These are phyloP conservation scores for Rubroshorea leprosula DNA, from an alignment of 345 rosid species.

Conservation along the genomic window DNA sequence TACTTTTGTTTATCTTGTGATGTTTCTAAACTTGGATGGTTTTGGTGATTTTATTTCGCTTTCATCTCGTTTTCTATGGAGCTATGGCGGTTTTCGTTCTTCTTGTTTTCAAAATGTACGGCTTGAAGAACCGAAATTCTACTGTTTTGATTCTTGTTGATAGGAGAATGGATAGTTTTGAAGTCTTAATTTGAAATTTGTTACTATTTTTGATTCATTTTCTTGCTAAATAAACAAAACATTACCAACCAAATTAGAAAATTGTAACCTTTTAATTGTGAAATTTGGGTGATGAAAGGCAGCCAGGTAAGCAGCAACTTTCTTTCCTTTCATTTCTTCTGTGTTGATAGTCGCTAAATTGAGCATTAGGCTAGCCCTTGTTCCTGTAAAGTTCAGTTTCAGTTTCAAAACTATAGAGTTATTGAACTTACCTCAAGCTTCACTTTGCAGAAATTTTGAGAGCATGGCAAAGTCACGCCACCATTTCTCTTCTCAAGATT, in stretches of 20 bases:
- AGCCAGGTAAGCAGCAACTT: no score
- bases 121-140: background rate
- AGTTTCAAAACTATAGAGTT: background rate
- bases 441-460: constrained; percentile 15
- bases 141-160: background rate
- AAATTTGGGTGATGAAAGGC: background rate
- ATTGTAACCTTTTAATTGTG: background rate
- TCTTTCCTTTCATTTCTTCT: background rate
- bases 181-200: background rate
- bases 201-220: background rate
- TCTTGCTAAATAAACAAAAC: background rate
- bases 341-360: background rate
- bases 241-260: background rate
- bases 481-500: constrained; percentile 47
- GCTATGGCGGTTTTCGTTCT: background rate
- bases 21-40: constrained; percentile 11
- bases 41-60: background rate
- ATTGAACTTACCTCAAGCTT: background rate
- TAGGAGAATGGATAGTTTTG: background rate
- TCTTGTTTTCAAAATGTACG: background rate
- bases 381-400: no score
- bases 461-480: constrained; percentile 68
- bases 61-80: background rate
- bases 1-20: background rate
- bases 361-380: background rate